Base-by-base conservation (phyloP, 257 asterid genomes). In the Parsonsia alboflavescens region DNA sequence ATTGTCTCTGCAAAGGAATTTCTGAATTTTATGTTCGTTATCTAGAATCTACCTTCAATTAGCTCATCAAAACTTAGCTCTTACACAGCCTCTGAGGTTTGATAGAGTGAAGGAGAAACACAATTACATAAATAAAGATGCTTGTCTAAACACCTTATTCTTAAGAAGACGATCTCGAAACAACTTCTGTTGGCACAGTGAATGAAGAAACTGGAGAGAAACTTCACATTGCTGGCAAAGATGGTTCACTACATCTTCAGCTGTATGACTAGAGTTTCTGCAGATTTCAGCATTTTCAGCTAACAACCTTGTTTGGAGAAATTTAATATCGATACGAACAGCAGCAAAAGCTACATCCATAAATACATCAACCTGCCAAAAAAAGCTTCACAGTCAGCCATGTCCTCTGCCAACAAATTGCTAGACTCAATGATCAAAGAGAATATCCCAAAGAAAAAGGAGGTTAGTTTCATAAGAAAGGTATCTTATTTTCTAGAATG, bases 141-240 rank as follows among this genome's bases (percentile, higher is more conserved):
- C 72, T 54, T 64, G 73, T 80, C 74, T 66, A 28, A 74, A 83
- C 72, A 94, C 99, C 97, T 95, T 92, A 80, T 95, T 92, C 87
- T 87, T 88, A 69, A 95, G 94, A 77, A 93, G 82, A 68, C 92
- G 87, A 80, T 95, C 98, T 50, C 96, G 84, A 82, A 95, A 91
- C 75, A 82, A 73, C 78, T 95, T 95, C 74, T 92, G 99, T 76
- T 92, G 98, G 83, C 97, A 92, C 73, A 91, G 79, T 59, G 91
- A 90, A 80, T 89, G 93, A 73, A 94, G 89, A 81, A 94, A 92
- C 77, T 92, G 97, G 76, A 94, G 84, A 76, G 99, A 92, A 68
- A 96, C 91, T 80, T 92, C 97, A 46, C 99, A 92, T 82, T 92
- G 99, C 85, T 92, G 97, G 90, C 93, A 92, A 75, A 95, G 92